These are phyloP conservation scores for Hygrophorus pudorinus DNA, from an alignment of 768 basidiomycete species.

Conservation along the genomic window DNA sequence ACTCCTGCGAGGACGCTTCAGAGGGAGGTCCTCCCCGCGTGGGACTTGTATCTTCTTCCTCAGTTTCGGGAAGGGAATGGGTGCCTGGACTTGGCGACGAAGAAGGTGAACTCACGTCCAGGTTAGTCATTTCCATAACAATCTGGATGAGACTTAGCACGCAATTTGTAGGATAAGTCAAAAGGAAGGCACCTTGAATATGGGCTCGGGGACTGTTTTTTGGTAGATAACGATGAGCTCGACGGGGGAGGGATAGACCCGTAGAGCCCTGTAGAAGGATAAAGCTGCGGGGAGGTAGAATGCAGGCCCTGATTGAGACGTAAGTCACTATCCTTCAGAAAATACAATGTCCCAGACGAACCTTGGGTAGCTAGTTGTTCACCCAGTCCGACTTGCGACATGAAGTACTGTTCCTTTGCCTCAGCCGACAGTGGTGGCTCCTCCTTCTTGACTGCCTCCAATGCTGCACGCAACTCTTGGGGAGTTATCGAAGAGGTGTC, in stretches of 20 bases:
- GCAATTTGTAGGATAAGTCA: neutral
- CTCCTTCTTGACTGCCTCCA: conserved; percentile 64
- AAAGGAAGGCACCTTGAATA: conserved; percentile 55
- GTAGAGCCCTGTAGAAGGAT: conserved; percentile 87
- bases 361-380: conserved; percentile 77
- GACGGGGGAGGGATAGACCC: conserved; percentile 89
- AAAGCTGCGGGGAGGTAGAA: conserved; percentile 75
- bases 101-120: conserved; percentile 75
- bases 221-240: conserved; percentile 95
- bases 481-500: conserved; percentile 27
- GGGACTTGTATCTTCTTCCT: conserved; percentile 52
- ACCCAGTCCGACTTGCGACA: conserved; percentile 79
- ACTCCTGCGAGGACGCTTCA: conserved; percentile 83
- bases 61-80: conserved; percentile 15
- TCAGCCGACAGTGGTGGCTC: conserved; percentile 55
- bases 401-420: conserved; percentile 84
- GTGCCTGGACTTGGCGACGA: conserved; percentile 18
- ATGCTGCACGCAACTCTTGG: conserved; percentile 50
- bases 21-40: conserved; percentile 64
- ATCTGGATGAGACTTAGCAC: conserved; percentile 28
- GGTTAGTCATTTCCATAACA: conserved; percentile 75
- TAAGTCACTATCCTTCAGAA: neutral
- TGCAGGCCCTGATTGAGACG: conserved; percentile 47
- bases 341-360: conserved; percentile 20
- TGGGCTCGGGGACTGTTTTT: conserved; percentile 72